A percentile compares a stretch with the other conserved stretches of the same genome.
Evolutionary conservation across 2,329 filamentous ascomycete genomes (phyloP).

Genomic region (Aspergillus tamarii): DNA sequence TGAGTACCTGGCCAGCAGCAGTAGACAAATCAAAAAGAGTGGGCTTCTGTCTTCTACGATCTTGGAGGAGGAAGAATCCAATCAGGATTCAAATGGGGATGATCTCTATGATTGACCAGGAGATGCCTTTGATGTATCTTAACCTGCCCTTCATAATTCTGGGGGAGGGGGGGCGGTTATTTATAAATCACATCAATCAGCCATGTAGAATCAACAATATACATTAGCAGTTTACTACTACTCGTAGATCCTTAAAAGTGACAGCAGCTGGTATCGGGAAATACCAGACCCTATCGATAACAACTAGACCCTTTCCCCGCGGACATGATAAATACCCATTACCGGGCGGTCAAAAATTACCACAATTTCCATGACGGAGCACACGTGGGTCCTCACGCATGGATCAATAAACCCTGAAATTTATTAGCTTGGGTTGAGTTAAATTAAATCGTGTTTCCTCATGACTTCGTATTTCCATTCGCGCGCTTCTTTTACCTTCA

Average conservation of each 20-base stretch:
- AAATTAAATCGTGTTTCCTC: background rate
- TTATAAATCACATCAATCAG: background rate
- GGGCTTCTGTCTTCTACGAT: conserved; percentile 31
- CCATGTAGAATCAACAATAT: background rate
- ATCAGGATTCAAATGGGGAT: conserved; percentile 17
- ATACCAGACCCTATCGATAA: background rate
- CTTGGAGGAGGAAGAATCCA: conserved; percentile 37
- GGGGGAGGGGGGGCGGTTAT: background rate
- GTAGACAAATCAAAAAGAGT: conserved; percentile 2
- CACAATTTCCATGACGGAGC: background rate
- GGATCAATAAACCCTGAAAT: background rate
- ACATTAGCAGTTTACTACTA: background rate
- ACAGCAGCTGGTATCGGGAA: background rate
- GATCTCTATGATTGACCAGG: background rate
- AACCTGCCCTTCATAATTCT: background rate
- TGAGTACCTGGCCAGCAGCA: conserved; percentile 3
- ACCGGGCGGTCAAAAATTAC: background rate
- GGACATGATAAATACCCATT: background rate
- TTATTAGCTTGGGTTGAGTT: background rate
- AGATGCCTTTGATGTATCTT: background rate
- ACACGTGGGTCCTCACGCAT: background rate
- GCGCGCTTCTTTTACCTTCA: background rate
- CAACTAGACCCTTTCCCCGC: background rate
- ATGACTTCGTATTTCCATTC: background rate
- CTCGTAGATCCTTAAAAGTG: background rate